Evolutionary conservation across 2,329 filamentous ascomycete genomes (phyloP), one percentile per base, ranked within the genome.

Genomic region (Bipolaris victoriae): DNA sequence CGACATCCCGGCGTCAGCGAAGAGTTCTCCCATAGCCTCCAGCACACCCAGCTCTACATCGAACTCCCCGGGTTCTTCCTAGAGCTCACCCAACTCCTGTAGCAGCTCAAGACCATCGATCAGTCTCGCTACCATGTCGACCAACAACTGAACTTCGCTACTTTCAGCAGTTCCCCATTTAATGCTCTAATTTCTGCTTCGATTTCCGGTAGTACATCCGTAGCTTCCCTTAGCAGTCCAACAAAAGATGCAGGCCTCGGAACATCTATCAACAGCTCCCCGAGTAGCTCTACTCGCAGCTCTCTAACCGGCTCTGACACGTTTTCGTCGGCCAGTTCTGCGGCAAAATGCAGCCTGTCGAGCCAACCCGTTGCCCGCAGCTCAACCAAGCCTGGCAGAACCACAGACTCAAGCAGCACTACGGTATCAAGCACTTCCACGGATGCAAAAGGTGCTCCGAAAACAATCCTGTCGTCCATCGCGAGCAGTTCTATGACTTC

Each of bases 391-490:
- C 22, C 41, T 44, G 29, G 41, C 41, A 44, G 22, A n/a, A 44
- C 41, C 22, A 44, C 41, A 44, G 41, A 20, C 41, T 44, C 20
- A 22, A 44, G 41, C 41, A 44, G 41, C 41, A 29, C 41, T 44
- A 11, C 20, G 29, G 22, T 16, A 44, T 44, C 41, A 44, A 29
- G 22, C 41, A 44, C 20, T 44, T 44, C 15, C 13, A 29, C 5
- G 22, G 41, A 44, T 29, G 22, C 41, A 29, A 29, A 11, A 22
- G 16, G 2, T 29, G 20, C 41, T 29, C 41, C 41, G 22, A 29
- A 44, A 44, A 44, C 22, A 29, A 44, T 44, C 22, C 11, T 44
- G 11, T 29, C 20, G 6, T 44, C 11, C 7, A 9, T 44, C 29
- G 18, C 16, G 22, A 44, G 22, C 22, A 44, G 41, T 44, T 29